Evolutionary conservation across 2,329 filamentous ascomycete species (phyloP), one percentile per base, ranked within the genome.

Genomic region (Septoria petroselini): DNA sequence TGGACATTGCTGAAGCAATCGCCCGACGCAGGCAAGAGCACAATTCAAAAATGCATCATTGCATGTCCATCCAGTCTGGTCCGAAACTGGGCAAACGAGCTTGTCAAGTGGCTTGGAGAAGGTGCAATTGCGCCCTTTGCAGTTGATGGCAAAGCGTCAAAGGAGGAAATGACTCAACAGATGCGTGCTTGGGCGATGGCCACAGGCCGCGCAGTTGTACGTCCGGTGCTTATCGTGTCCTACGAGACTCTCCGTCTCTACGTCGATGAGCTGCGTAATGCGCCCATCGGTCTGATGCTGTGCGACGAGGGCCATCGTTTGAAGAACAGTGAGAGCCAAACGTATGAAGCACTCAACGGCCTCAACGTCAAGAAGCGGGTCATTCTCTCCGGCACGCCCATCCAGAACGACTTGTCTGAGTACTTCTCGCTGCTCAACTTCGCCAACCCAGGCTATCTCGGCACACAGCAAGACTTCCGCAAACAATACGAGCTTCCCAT

Each of bases 1-100:
- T 98, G 93, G 93, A 98, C 93, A 1, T 73, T 98, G 1, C 73
- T 98, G 12, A 97, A 96, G 68, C 93, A 98, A 66, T 95, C 91
- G 0, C 88, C 93, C 0, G 89, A 96, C 33, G 89, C 91, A n/a
- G 93, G 93, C 15, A 96, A 91, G 67, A 72, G 86, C 0, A 94
- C 89, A 0, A 95, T 98, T 37, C 88, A 95, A 62, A 98, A 98
- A 68, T 94, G 90, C 44, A 89, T 98, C 33, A 95, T 98, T 60
- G 93, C 90, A 8, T 98, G 93, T 60, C 93, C 93, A 0, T 95
- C 93, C 2, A 97, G 90, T 79, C 74, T 98, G 68, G 93, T 98
- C 25, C 85, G 88, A 57, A 98, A 98, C 63, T 98, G 93, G 93
- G 93, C 91, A 38, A 97, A 97, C 64, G 93, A 98, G 70, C 73